Evolutionary conservation across 768 basidiomycete species (phyloP), one percentile per base, ranked within the genome.

Genomic region (Trametes sanguinea): DNA sequence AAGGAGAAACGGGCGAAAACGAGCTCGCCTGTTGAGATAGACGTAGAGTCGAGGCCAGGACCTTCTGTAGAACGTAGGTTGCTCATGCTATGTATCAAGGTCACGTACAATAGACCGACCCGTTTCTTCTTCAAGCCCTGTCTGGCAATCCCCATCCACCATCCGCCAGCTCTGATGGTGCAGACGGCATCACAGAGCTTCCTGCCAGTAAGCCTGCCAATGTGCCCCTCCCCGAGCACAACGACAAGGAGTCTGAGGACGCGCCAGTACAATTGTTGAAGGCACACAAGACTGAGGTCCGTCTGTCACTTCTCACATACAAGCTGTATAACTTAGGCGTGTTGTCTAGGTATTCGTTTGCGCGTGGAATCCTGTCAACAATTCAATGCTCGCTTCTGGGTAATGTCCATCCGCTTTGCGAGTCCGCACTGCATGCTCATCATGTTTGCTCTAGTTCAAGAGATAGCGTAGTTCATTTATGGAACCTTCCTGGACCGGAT

Each of bases 261-360:
- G 33, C 33, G 3, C 39, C 53, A 32, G 64, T 68, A 0, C 65
- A 55, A 29, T 22, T 65, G 14, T 40, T 68, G 8, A 59, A 62
- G 40, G 67, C 81, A n/a, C 90, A 92, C 66, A 80, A 81, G 61
- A 72, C 42, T 43, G 67, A 69, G 61, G 63, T 68, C 14, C 46
- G 62, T 56, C 22, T 45, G 22, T 22, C 56, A 50, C 37, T 29
- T 17, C 46, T 51, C 17, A 22, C 22, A 50, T 50, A 42, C 51
- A 27, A 47, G 32, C 29, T 22, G 35, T 63, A 43, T 56, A 32
- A 55, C 29, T 35, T n/a, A 57, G 30, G 32, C 22, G 6, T 11
- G 33, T 14, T 37, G n/a, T 43, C 17, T 58, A 92, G 90, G 89
- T 94, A 6, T 94, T 92, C 57, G 85, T 90, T 6, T 90, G 89